Evolutionary conservation across 2,329 filamentous ascomycete species (phyloP), one percentile per base, ranked within the genome.

Genomic region (Cladophialophora yegresii): DNA sequence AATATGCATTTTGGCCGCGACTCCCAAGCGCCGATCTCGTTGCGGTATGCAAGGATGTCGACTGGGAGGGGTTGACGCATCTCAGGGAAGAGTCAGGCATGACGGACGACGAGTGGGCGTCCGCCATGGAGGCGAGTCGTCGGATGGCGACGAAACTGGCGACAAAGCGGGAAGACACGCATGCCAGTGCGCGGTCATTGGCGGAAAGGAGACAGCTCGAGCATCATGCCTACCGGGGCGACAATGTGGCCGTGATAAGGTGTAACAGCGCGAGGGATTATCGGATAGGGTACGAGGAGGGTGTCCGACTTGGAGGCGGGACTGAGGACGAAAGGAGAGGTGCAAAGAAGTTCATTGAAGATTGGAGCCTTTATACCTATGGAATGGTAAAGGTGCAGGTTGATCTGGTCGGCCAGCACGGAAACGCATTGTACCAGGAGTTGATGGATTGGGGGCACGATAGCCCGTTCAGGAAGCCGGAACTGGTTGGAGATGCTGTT

Each of bases 231-330:
- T 65, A 78, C 55, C 73, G 73, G 2, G 55, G 66, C 10, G 69
- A 62, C 45, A 77, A 76, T 1, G 62, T 79, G 33, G 75, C 72
- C 63, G 73, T 79, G 40, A 74, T 80, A 43, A 71, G 73, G 13
- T 75, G 74, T 60, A 74, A 76, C 54, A 67, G 70, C 6, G 69
- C 69, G 13, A 66, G 66, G 50, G 77, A 77, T 55, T 77, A 74
- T 58, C 67, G 72, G 47, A 70, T 69, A 55, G 71, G 77, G n/a
- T 77, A 76, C 58, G 70, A 73, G 16, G 64, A 64, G 40, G 76
- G 73, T 0, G 71, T 77, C 10, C 69, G 71, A 63, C 69, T 69
- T 9, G 73, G 73, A 3, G 76, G 77, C 69, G 75, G 75, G 8
- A 76, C 73, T 4, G 64, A 70, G n/a, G 69, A 70, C 49, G 72